A percentile compares a stretch with the other conserved stretches of the same genome.
phyloP scores from a whole-genome alignment of 2,329 filamentous ascomycete genomes.

The Zymoseptoria brevis region DNA sequence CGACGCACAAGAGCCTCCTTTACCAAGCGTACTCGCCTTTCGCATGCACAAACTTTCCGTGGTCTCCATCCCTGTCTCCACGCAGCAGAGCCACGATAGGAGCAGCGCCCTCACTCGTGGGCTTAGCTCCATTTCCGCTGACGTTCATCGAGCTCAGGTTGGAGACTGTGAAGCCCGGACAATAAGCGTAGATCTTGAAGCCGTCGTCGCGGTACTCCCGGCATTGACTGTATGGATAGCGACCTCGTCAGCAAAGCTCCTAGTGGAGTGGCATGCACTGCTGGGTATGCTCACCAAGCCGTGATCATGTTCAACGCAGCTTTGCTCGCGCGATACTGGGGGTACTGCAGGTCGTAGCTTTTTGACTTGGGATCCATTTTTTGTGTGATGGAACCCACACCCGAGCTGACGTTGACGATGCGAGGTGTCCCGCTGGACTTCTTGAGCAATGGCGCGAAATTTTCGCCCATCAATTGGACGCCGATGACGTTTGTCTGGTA shows the following conservation, averaged over 20 bases:
- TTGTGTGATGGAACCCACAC: conserved; percentile 28
- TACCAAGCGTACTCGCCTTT: conserved; percentile 11
- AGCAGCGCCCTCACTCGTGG: conserved; percentile 26
- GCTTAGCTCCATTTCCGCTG: conserved; percentile 30
- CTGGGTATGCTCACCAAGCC: conserved; percentile 11
- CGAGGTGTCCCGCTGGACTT: conserved; percentile 17
- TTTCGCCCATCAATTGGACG: conserved; percentile 16
- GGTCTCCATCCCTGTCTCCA: conserved; percentile 30
- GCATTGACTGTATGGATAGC: conserved; percentile 7
- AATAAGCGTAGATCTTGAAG: conserved; percentile 34
- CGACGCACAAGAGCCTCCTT: not conserved
- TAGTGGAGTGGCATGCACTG: not conserved
- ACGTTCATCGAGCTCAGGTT: conserved; percentile 30
- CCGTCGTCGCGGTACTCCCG: conserved; percentile 21
- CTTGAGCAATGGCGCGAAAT: conserved; percentile 22
- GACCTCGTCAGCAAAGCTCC: not conserved
- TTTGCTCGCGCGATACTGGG: conserved; percentile 32
- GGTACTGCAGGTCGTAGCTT: conserved; percentile 23
- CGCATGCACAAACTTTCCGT: conserved; percentile 8
- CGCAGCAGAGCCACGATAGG: conserved; percentile 32
- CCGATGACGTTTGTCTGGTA: conserved; percentile 26
- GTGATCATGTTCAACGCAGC: conserved; percentile 35
- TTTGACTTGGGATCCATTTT: conserved; percentile 22
- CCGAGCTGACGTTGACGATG: conserved; percentile 32
- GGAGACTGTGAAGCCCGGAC: conserved; percentile 33